A percentile compares a stretch with the other conserved stretches of the same genome.
Conservation (phyloP, 345 rosid genomes). For the Eucalyptus polybractea region DNA sequence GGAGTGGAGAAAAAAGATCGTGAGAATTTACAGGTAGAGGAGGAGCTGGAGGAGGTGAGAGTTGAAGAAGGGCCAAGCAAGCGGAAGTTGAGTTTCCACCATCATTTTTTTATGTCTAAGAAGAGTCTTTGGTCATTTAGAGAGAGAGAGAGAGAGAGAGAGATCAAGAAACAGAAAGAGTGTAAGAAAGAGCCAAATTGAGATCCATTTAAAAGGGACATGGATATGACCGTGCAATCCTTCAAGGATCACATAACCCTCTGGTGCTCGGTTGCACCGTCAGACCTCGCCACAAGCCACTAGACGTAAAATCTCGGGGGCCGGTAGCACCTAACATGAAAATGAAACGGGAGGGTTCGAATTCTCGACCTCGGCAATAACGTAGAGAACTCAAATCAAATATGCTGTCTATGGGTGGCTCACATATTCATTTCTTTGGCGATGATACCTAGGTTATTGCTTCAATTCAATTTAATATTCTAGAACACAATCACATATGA, state of each 20-base stretch:
- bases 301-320: too few species aligned
- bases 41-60: background rate
- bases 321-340: too few species aligned
- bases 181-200: background rate
- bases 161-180: background rate
- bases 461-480: background rate
- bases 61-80: background rate
- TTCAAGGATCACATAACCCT: too few species aligned
- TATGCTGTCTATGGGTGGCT: too few species aligned
- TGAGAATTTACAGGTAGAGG: background rate
- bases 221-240: background rate
- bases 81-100: background rate
- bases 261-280: too few species aligned
- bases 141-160: background rate
- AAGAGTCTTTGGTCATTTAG: background rate
- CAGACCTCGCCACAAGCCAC: fast-evolving
- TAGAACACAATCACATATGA: background rate
- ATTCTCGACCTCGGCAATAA: too few species aligned
- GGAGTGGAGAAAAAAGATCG: background rate
- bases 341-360: too few species aligned
- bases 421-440: background rate
- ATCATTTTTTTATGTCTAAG: background rate
- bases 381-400: too few species aligned
- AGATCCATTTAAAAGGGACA: background rate
- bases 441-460: background rate